Evolutionary conservation across 805 yeast genomes (phyloP).

Genomic region (Myxozyma lipomycoides): DNA sequence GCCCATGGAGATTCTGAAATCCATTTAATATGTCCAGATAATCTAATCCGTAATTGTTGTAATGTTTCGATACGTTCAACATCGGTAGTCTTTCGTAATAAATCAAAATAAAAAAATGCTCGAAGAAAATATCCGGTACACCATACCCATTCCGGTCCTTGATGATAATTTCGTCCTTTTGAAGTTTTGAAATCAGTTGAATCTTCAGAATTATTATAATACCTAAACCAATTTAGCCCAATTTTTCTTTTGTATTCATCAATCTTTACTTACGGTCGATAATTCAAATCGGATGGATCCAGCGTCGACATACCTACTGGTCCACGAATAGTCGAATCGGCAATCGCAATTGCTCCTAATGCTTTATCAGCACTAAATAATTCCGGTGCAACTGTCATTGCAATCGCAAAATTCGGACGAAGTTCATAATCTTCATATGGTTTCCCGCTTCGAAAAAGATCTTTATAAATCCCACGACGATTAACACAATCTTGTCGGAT

Average conservation of each 20-base stretch:
- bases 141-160: conserved; percentile 99
- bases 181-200: conserved; percentile 84
- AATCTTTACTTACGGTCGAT: conserved; percentile 55
- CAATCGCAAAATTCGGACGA: conserved; percentile 88
- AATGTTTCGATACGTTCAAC: conserved; percentile 51
- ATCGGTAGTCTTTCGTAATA: conserved; percentile 38
- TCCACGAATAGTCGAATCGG: conserved; percentile 74
- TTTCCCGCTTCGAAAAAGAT: conserved; percentile 73
- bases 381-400: conserved; percentile 94
- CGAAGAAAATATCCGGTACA: conserved; percentile 80
- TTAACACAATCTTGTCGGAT: conserved; percentile 65
- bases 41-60: conserved; percentile 56
- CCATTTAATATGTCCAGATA: conserved; percentile 66
- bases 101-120: conserved; percentile 60
- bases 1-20: conserved; percentile 80
- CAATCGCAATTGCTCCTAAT: conserved; percentile 57
- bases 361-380: conserved; percentile 65
- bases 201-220: conserved; percentile 77
- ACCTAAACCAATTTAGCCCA: conserved; percentile 26
- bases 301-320: conserved; percentile 88
- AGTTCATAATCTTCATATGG: conserved; percentile 91
- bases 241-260: too few relatives aligned
- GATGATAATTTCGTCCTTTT: conserved; percentile 95
- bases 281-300: conserved; percentile 89
- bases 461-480: conserved; percentile 93